A percentile compares a stretch with the other conserved stretches of the same genome.
Conservation (phyloP, 1,284 basidiomycete species). For the Austroboletus rostrupii region DNA sequence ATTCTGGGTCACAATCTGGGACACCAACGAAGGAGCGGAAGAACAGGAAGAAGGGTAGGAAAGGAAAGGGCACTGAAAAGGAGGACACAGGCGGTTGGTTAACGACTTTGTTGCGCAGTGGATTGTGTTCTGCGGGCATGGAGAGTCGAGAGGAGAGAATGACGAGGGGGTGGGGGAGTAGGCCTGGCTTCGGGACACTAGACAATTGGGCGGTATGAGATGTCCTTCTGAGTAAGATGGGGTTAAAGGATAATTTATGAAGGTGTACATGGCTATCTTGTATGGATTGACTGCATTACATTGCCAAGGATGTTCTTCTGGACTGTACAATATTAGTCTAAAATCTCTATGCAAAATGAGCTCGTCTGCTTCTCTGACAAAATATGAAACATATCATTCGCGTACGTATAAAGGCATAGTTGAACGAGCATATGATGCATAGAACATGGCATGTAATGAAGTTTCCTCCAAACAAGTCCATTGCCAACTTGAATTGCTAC, state of each 20-base stretch:
- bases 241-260: constrained; percentile 19
- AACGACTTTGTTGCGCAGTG: constrained; percentile 42
- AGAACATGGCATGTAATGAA: constrained; percentile 8
- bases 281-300: neutral
- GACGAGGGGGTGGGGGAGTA: constrained; percentile 44
- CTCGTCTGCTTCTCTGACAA: neutral
- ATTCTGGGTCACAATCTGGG: constrained; percentile 30
- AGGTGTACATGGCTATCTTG: constrained; percentile 9
- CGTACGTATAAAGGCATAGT: constrained; percentile 9
- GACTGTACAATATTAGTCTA: neutral
- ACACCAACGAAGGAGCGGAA: constrained; percentile 29
- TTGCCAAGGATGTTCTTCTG: neutral
- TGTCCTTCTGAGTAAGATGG: neutral
- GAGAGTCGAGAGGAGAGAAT: constrained; percentile 47
- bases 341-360: neutral
- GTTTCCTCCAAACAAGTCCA: neutral
- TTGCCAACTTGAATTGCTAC: constrained; percentile 24
- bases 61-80: constrained; percentile 19
- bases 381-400: constrained; percentile 18
- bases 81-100: constrained; percentile 44
- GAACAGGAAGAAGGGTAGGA: constrained; percentile 23
- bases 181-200: constrained; percentile 42
- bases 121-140: constrained; percentile 21
- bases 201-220: constrained; percentile 57
- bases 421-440: constrained; percentile 15